Base-by-base conservation (phyloP, 495 filamentous ascomycete genomes). In the Collariella sp. region DNA sequence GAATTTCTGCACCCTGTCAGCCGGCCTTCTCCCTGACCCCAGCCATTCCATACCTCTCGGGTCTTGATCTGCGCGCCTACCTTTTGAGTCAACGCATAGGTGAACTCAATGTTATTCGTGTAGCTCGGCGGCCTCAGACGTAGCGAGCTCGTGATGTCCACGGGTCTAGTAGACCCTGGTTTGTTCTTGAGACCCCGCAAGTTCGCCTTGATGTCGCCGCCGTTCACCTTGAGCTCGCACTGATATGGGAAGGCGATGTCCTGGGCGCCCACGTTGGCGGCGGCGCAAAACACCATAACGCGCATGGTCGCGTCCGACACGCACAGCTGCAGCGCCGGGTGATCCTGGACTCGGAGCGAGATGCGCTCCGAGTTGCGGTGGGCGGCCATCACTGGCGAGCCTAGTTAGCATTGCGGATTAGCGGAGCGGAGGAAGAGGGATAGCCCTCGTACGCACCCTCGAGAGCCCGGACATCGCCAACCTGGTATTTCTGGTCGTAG, bases 171-270 rank as follows among this genome's bases (percentile, higher is more conserved):
- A 26, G 93, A 91, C 22, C 93, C 93, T 9, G 93, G 86, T 63
- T 90, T 91, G 66, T 95, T 95, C 67, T 98, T 98, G 48, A 98
- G 70, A 3, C 93, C 93, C 54, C 91, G 86, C 45, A 93, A 77
- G 62, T 96, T 97, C 12, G 84, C 82, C 62, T 93, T 94, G 54
- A 95, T 76, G 45, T 94, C 88, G 31, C 85, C 86, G 22, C 83
- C 78, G 62, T 97, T 97, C 35, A 94, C 83, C 64, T 90, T 91
- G 42, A 98, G 74, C 67, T 96, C 93, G 20, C 91, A 83, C 70
- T 96, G 89, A 56, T 90, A 81, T 1, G 93, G 93, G 59, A 98
- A 98, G 1, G 86, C 73, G 34, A 97, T 83, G 55, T 97, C 90
- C 72, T 83, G 75, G 68, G 82, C 16, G 66, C 79, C 58, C 54